Conservation (phyloP, 2,329 filamentous ascomycete genomes). For the Fusarium chaquense region DNA sequence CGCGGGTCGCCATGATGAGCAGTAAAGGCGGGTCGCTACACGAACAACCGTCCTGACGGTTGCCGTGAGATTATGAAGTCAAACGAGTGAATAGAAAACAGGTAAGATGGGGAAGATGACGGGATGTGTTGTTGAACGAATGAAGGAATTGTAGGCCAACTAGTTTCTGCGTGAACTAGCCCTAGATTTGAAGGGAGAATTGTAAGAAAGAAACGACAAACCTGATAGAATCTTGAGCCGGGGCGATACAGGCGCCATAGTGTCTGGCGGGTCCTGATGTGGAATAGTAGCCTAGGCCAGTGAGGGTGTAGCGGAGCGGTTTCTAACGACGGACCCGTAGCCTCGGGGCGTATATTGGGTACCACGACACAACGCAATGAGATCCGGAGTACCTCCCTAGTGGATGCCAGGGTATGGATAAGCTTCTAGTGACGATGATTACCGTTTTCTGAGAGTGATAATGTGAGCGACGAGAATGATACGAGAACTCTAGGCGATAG, state of each 20-base stretch:
- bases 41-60: slow-evolving; percentile 45
- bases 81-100: slow-evolving; percentile 21
- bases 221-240: slow-evolving; percentile 72
- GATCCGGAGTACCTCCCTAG: slow-evolving; percentile 44
- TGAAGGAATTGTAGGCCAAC: slow-evolving; percentile 30
- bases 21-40: slow-evolving; percentile 44
- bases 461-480: slow-evolving; percentile 24
- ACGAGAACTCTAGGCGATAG: slow-evolving; percentile 22
- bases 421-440: slow-evolving; percentile 36
- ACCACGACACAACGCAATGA: slow-evolving; percentile 46
- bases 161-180: slow-evolving; percentile 33
- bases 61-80: slow-evolving; percentile 32
- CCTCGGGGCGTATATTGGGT: slow-evolving; percentile 48
- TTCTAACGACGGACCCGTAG: slow-evolving; percentile 53
- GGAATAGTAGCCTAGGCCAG: slow-evolving; percentile 53
- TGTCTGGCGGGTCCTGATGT: slow-evolving; percentile 53
- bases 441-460: slow-evolving; percentile 37
- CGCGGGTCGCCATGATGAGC: slow-evolving; percentile 66
- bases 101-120: slow-evolving; percentile 20
- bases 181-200: slow-evolving; percentile 48
- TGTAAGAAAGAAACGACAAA: slow-evolving; percentile 58
- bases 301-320: slow-evolving; percentile 50
- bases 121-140: slow-evolving; percentile 26
- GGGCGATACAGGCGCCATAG: slow-evolving; percentile 70
- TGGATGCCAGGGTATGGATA: slow-evolving; percentile 32